A percentile compares a stretch with the other conserved stretches of the same genome.
Conservation (phyloP, 345 rosid genomes). For the Gossypium bickii region DNA sequence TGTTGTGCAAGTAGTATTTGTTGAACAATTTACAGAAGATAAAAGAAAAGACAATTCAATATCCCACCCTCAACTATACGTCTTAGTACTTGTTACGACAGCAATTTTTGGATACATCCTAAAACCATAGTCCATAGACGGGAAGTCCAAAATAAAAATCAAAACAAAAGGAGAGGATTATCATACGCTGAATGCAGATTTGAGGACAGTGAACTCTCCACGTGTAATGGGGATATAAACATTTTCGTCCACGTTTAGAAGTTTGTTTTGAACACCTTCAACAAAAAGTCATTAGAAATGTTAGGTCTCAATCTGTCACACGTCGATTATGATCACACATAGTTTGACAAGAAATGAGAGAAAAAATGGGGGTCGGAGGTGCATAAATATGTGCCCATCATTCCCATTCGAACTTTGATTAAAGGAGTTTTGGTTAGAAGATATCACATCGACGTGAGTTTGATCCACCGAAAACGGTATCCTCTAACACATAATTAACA, state of each 20-base stretch:
- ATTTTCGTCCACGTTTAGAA: slow-evolving; percentile 67
- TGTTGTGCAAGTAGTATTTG: background rate
- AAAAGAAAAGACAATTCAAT: background rate
- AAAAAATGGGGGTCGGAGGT: background rate
- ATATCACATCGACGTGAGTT: background rate
- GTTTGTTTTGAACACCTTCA: slow-evolving; percentile 85
- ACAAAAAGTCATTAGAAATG: slow-evolving; percentile 13
- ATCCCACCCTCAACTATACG: background rate
- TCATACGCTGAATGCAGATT: slow-evolving; percentile 68
- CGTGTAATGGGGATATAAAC: slow-evolving; percentile 75
- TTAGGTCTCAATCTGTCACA: background rate
- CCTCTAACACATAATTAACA: background rate
- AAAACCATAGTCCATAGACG: background rate
- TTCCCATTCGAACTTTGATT: background rate
- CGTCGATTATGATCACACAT: background rate
- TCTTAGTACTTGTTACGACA: background rate
- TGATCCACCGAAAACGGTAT: background rate
- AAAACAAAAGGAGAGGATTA: slow-evolving; percentile 15
- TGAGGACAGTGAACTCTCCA: slow-evolving; percentile 75
- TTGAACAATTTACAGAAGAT: background rate
- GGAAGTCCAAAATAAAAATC: background rate
- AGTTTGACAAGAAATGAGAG: background rate
- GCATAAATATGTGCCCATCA: background rate
- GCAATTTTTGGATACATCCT: background rate
- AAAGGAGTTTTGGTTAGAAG: background rate